Evolutionary conservation across 305 asterid species (phyloP).

Genomic region (Andrographis paniculata): DNA sequence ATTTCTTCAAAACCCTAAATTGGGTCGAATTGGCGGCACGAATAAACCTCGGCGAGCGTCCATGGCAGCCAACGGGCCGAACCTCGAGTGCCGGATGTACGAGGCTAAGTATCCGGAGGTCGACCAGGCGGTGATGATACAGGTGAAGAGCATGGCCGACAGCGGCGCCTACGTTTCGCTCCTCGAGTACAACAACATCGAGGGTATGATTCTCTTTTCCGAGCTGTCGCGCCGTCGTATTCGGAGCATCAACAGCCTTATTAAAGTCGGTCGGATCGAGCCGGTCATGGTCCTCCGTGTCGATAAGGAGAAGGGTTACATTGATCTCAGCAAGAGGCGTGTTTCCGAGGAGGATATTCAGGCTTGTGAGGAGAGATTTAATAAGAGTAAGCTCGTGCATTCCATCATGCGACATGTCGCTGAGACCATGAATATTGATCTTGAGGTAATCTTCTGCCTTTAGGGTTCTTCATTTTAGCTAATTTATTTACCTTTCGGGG

Average conservation of each 20-base stretch:
- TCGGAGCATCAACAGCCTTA: constrained; percentile 88
- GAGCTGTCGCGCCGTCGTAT: constrained; percentile 98
- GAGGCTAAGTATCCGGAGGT: constrained; percentile 95
- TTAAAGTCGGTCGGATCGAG: constrained; percentile 89
- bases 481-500: not conserved
- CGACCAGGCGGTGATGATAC: constrained; percentile 90
- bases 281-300: constrained; percentile 98
- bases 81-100: constrained; percentile 96
- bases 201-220: constrained; percentile 94
- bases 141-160: constrained; percentile 95
- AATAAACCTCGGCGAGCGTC: too few species aligned
- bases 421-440: constrained; percentile 71
- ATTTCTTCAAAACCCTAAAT: too few species aligned
- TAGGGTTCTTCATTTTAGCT: not conserved
- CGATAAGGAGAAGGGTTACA: constrained; percentile 89
- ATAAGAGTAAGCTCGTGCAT: constrained; percentile 96
- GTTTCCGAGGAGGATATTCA: constrained; percentile 93
- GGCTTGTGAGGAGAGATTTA: constrained; percentile 85
- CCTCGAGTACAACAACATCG: constrained; percentile 90
- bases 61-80: constrained; percentile 64
- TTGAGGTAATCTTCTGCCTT: constrained; percentile 47
- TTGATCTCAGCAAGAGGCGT: constrained; percentile 94
- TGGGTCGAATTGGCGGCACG: too few species aligned
- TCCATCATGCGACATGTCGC: constrained; percentile 98
- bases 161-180: constrained; percentile 94